Evolutionary conservation across 768 basidiomycete genomes (phyloP).

Genomic region (Naganishia vishniacii): DNA sequence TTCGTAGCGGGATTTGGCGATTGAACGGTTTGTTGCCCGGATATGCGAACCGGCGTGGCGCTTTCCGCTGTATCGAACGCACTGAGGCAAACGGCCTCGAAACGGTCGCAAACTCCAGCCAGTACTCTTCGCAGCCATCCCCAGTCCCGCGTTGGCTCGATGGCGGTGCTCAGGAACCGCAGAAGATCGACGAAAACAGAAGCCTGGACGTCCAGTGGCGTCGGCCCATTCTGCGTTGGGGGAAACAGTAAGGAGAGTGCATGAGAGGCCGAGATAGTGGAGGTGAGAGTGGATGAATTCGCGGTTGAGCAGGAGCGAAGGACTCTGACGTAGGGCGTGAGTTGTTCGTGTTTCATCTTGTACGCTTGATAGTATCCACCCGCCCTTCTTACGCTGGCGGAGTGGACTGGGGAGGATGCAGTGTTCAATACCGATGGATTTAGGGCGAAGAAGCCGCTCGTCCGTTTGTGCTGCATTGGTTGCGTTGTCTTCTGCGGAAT

Average conservation of each 20-base stretch:
- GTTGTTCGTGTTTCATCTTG: constrained; percentile 45
- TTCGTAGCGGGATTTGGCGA: neutral
- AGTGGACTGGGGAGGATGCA: neutral
- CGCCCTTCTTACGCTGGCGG: constrained; percentile 25
- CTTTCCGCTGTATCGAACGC: constrained; percentile 74
- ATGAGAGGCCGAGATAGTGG: constrained; percentile 27
- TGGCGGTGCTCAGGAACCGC: constrained; percentile 62
- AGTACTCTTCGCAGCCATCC: constrained; percentile 60
- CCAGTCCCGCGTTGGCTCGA: constrained; percentile 71
- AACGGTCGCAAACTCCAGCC: constrained; percentile 74
- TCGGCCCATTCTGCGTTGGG: constrained; percentile 36
- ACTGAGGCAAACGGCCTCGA: constrained; percentile 76
- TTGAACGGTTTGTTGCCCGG: neutral
- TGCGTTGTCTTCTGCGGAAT: neutral
- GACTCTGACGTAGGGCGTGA: constrained; percentile 44
- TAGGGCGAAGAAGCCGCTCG: constrained; percentile 48
- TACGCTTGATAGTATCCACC: constrained; percentile 36
- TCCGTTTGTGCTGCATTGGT: constrained; percentile 20
- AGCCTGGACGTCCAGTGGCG: constrained; percentile 58
- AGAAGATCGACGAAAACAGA: constrained; percentile 67
- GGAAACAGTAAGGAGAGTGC: constrained; percentile 58
- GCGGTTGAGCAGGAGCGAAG: constrained; percentile 58
- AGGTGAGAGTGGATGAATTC: constrained; percentile 52
- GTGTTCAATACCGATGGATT: constrained; percentile 6
- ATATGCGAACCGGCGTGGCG: neutral